A percentile compares a stretch with the other conserved stretches of the same genome.
phyloP scores from a whole-genome alignment of 1,139 yeast species.

The Nakaseomyces delphensis region DNA sequence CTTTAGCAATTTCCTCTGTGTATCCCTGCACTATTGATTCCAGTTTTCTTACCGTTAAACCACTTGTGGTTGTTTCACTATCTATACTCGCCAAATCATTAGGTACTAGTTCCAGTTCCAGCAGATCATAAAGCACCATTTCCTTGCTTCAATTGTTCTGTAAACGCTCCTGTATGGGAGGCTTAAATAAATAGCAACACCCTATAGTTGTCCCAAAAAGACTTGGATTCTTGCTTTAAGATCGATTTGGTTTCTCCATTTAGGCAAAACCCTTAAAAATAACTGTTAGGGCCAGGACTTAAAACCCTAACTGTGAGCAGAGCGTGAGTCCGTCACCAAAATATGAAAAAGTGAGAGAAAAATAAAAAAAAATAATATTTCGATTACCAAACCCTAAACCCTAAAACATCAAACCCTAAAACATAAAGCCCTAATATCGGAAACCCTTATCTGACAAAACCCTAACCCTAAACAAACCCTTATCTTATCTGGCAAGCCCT shows the following conservation, averaged over 20 bases:
- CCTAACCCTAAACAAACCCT: neutral
- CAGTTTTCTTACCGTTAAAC: neutral
- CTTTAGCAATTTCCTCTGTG: neutral
- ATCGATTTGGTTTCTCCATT: no score
- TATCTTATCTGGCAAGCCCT: neutral
- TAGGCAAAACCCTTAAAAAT: no score
- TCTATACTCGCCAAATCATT: neutral
- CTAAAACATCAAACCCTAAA: neutral
- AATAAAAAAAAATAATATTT: neutral
- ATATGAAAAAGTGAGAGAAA: neutral
- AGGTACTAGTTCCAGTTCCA: neutral
- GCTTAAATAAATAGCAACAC: no score
- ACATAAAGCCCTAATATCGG: neutral
- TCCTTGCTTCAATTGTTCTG: neutral
- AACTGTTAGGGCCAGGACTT: no score
- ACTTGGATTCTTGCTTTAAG: no score
- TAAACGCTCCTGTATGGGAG: no score
- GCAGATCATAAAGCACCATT: neutral
- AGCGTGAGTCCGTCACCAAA: neutral
- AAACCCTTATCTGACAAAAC: no score
- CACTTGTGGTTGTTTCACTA: neutral
- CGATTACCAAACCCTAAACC: no score
- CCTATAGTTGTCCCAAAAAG: no score
- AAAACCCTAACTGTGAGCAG: no score
- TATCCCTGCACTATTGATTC: neutral